Evolutionary conservation across 192 early-diverging fungal species (phyloP).

Genomic region (Podila verticillata): DNA sequence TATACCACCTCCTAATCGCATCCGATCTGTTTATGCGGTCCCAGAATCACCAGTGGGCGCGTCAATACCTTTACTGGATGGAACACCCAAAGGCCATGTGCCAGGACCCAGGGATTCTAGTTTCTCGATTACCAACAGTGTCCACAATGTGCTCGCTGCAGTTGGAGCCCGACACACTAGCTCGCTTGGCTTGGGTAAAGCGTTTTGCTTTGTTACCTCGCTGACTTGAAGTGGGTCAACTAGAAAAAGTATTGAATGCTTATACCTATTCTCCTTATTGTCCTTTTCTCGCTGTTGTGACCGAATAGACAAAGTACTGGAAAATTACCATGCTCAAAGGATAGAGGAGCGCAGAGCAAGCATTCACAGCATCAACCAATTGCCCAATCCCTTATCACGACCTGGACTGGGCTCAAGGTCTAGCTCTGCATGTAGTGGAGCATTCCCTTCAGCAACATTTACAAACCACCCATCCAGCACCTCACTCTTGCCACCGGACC

Average conservation of each 20-base stretch:
- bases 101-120: slow-evolving; percentile 15
- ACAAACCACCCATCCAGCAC: slow-evolving; percentile 28
- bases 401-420: slow-evolving; percentile 30
- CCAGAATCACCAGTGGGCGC: slow-evolving; percentile 24
- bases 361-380: slow-evolving; percentile 24
- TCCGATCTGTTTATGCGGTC: neutral
- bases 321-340: slow-evolving; percentile 10
- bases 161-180: slow-evolving; percentile 55
- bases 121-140: slow-evolving; percentile 22
- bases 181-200: slow-evolving; percentile 45
- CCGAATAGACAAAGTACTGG: slow-evolving; percentile 19
- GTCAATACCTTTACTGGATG: slow-evolving; percentile 4
- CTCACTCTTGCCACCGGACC: slow-evolving; percentile 19
- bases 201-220: neutral
- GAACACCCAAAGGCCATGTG: neutral
- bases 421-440: slow-evolving; percentile 27
- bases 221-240: neutral
- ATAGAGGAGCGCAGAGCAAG: slow-evolving; percentile 30
- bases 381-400: neutral
- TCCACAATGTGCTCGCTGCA: slow-evolving; percentile 39
- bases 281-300: neutral
- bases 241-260: neutral
- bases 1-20: slow-evolving; percentile 10
- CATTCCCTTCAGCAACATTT: slow-evolving; percentile 19
- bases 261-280: neutral